phyloP scores from a whole-genome alignment of 768 basidiomycete genomes.

The Cystobasidium ongulense region DNA sequence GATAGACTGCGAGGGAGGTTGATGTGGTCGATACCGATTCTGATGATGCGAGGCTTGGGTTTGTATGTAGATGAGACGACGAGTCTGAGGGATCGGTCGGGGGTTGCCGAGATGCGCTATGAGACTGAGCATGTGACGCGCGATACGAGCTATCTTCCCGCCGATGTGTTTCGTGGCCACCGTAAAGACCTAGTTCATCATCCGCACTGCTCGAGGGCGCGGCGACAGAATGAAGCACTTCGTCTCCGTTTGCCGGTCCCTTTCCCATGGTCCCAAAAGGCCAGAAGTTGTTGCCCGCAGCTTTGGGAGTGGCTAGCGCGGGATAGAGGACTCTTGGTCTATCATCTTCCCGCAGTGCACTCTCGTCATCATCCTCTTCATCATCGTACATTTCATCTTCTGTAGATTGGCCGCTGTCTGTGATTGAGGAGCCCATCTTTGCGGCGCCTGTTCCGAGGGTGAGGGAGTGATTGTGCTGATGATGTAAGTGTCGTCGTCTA shows the following conservation, averaged over 20 bases:
- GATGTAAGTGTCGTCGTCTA: slow-evolving; percentile 19
- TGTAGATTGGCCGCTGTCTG: slow-evolving; percentile 27
- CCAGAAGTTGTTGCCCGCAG: slow-evolving; percentile 19
- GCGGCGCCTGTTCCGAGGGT: slow-evolving; percentile 20
- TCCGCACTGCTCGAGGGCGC: neutral
- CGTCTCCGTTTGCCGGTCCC: neutral
- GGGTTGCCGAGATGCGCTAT: no score
- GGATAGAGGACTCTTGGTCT: slow-evolving; percentile 19
- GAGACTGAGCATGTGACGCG: no score
- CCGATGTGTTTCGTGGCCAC: neutral
- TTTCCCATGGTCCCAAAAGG: slow-evolving; percentile 24
- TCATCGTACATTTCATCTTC: slow-evolving; percentile 30
- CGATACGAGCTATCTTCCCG: no score
- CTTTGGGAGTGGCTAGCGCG: slow-evolving; percentile 32
- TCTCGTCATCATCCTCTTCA: slow-evolving; percentile 20
- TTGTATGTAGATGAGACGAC: neutral
- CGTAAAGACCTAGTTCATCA: neutral
- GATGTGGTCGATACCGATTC: neutral
- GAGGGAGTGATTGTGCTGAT: slow-evolving; percentile 1
- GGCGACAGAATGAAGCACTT: neutral
- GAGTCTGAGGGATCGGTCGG: no score
- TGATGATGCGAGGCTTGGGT: neutral
- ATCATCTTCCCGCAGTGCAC: neutral
- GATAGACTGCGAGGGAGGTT: neutral
- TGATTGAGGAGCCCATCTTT: slow-evolving; percentile 24